Percentiles rank a stretch among this genome's conserved stretches.
These are phyloP conservation scores for Peronospora farinosa DNA, from an alignment of 352 stramenopile species.

Conservation along the genomic window DNA sequence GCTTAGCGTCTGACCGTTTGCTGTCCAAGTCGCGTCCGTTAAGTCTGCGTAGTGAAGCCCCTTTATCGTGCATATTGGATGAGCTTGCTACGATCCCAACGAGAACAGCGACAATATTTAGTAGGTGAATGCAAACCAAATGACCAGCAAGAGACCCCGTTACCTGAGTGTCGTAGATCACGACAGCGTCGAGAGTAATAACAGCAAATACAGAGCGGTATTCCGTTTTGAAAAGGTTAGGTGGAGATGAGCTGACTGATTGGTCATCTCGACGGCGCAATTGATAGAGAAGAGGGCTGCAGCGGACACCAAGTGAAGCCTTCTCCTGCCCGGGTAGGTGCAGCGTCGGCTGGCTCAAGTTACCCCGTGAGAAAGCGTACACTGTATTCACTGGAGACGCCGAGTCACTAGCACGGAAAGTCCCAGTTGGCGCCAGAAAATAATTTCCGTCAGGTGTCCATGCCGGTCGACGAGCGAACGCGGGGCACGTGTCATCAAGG, in stretches of 20 bases:
- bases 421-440: slow-evolving; percentile 83
- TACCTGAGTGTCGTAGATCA: slow-evolving; percentile 94
- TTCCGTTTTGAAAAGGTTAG: slow-evolving; percentile 76
- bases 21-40: slow-evolving; percentile 90
- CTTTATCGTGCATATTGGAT: slow-evolving; percentile 86
- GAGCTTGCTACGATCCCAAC: slow-evolving; percentile 37
- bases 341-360: slow-evolving; percentile 87
- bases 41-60: slow-evolving; percentile 93
- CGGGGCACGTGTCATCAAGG: slow-evolving; percentile 91
- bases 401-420: slow-evolving; percentile 46
- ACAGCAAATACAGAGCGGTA: slow-evolving; percentile 90
- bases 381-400: slow-evolving; percentile 70
- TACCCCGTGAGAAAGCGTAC: slow-evolving; percentile 91
- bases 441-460: slow-evolving; percentile 92
- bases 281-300: slow-evolving; percentile 90
- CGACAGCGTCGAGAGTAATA: slow-evolving; percentile 88
- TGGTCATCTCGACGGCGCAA: slow-evolving; percentile 36
- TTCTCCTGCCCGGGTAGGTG: slow-evolving; percentile 91
- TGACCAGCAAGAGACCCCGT: not conserved
- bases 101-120: slow-evolving; percentile 2
- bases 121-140: not conserved
- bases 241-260: not conserved
- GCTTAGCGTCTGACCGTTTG: slow-evolving; percentile 86
- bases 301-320: slow-evolving; percentile 89
- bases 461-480: slow-evolving; percentile 88